phyloP scores from a whole-genome alignment of 2,329 filamentous ascomycete genomes.

The Seiridium cupressi region DNA sequence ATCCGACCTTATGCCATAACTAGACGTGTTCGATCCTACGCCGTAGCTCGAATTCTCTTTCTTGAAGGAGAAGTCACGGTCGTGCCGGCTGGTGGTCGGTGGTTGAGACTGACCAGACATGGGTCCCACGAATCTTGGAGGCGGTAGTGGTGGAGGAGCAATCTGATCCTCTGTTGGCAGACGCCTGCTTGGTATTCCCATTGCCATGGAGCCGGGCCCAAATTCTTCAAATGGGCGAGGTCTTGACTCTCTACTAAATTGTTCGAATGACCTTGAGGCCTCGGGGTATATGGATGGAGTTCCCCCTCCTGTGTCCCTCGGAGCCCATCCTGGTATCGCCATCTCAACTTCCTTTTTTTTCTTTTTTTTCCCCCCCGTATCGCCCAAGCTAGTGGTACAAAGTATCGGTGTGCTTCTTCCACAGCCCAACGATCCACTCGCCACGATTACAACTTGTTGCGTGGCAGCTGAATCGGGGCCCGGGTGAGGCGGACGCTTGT shows the following conservation, averaged over 20 bases:
- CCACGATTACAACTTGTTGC: not conserved
- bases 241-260: conserved; percentile 17
- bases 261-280: conserved; percentile 20
- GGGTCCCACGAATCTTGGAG: conserved; percentile 26
- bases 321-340: conserved; percentile 27
- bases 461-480: not conserved
- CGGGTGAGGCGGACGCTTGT: not conserved
- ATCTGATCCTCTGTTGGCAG: conserved; percentile 27
- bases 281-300: conserved; percentile 27
- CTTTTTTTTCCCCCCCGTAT: not conserved
- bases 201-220: conserved; percentile 31
- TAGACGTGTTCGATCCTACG: too few relatives aligned
- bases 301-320: conserved; percentile 26
- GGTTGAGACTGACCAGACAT: conserved; percentile 11
- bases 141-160: conserved; percentile 34
- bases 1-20: not conserved
- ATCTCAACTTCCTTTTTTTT: conserved; percentile 14
- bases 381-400: not conserved
- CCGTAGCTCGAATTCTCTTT: too few relatives aligned
- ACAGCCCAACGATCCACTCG: conserved; percentile 1
- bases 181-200: conserved; percentile 32
- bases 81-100: not conserved
- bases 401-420: not conserved
- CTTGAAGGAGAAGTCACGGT: not conserved
- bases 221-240: conserved; percentile 20